Evolutionary conservation across 805 yeast species (phyloP).

Genomic region (Spathaspora sp.): DNA sequence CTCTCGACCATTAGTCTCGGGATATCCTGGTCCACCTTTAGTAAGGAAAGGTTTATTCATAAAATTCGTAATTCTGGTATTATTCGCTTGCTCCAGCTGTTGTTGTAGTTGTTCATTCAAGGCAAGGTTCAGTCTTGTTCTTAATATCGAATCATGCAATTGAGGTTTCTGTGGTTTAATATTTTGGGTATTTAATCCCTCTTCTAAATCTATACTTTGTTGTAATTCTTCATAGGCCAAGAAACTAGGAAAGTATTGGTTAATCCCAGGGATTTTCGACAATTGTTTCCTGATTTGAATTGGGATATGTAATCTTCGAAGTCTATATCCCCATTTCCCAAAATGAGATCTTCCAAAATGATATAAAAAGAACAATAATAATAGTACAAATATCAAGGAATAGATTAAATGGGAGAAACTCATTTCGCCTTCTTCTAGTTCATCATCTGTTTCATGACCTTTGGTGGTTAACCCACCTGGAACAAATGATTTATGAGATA

Average conservation of each 20-base stretch:
- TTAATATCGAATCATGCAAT: conserved; percentile 19
- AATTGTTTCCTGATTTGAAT: conserved; percentile 8
- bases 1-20: conserved; percentile 23
- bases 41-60: conserved; percentile 34
- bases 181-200: conserved; percentile 3
- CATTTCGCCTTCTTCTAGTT: conserved; percentile 1
- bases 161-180: not conserved
- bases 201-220: conserved; percentile 6
- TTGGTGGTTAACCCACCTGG: conserved; percentile 16
- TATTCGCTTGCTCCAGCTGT: conserved; percentile 3
- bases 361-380: conserved; percentile 16
- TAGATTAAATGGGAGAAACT: conserved; percentile 5
- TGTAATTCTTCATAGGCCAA: conserved; percentile 1
- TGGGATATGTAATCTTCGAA: conserved; percentile 13
- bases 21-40: conserved; percentile 3
- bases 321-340: conserved; percentile 8
- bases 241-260: not conserved
- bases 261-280: conserved; percentile 19
- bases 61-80: conserved; percentile 16
- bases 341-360: conserved; percentile 10
- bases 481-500: conserved; percentile 28
- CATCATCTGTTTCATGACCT: conserved; percentile 13
- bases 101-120: conserved; percentile 13
- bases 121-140: conserved; percentile 36
- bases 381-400: conserved; percentile 14